phyloP scores from a whole-genome alignment of 192 early-diverging fungal species.

The Martensiomyces pterosporus region DNA sequence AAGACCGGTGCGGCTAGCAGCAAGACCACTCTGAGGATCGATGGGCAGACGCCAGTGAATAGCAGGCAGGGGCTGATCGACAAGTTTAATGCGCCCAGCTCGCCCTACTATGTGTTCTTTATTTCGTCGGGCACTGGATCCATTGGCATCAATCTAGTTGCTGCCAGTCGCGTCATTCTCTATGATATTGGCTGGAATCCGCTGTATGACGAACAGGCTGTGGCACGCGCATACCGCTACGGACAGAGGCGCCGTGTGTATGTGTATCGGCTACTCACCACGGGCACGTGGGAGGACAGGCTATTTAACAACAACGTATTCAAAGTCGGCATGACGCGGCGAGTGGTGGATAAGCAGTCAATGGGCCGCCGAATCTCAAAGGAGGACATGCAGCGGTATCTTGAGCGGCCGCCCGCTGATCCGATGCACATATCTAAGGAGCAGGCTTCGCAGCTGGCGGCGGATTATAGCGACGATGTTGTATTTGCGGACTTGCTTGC shows the following conservation, averaged over 20 bases:
- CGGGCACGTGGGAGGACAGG: constrained; percentile 57
- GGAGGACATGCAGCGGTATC: constrained; percentile 53
- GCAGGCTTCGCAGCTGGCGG: constrained; percentile 1
- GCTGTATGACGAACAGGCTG: constrained; percentile 68
- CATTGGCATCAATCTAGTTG: constrained; percentile 64
- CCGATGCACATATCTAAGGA: neutral
- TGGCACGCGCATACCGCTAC: constrained; percentile 67
- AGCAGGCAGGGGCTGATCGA: constrained; percentile 59
- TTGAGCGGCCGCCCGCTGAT: constrained; percentile 29
- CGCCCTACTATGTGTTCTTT: constrained; percentile 50
- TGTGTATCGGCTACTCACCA: constrained; percentile 62
- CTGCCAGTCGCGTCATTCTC: constrained; percentile 69
- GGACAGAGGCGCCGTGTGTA: constrained; percentile 66
- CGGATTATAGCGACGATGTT: constrained; percentile 18
- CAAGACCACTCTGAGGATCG: constrained; percentile 52
- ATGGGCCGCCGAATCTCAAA: constrained; percentile 48
- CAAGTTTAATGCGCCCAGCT: constrained; percentile 51
- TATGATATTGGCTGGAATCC: constrained; percentile 81
- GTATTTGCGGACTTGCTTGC: constrained; percentile 21
- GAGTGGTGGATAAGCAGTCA: constrained; percentile 62
- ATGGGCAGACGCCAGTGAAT: constrained; percentile 49
- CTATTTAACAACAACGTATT: constrained; percentile 66
- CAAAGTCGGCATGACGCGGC: constrained; percentile 64
- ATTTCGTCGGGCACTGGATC: constrained; percentile 56
- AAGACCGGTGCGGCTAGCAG: too few species aligned